A percentile compares a stretch with the other conserved stretches of the same genome.
Evolutionary conservation across 1,284 basidiomycete species (phyloP).

Genomic region (Lentinula novae-zelandiae): DNA sequence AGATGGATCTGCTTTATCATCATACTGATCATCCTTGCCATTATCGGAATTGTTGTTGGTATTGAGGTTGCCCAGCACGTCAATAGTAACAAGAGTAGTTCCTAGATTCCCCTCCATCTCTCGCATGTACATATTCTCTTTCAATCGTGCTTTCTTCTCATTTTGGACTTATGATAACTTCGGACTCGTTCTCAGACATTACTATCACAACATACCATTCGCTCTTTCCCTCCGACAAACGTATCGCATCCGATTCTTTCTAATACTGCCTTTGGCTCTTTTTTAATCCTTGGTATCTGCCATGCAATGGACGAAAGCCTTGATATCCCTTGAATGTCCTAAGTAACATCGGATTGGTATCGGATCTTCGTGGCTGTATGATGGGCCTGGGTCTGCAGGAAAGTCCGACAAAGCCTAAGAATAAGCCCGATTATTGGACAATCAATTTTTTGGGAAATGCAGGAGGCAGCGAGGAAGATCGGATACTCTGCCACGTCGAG

Average conservation of each 20-base stretch:
- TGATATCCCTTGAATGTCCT: background rate
- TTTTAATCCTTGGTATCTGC: background rate
- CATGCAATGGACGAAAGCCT: background rate
- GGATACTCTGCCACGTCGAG: background rate
- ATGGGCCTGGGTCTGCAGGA: background rate
- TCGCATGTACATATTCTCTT: background rate
- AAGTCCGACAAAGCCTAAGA: background rate
- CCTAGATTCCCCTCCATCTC: constrained; percentile 1
- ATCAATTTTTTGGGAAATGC: background rate
- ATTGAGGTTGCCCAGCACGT: constrained; percentile 44
- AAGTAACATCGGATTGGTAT: background rate
- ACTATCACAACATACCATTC: background rate
- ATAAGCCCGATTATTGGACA: background rate
- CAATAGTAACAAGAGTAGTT: constrained; percentile 29
- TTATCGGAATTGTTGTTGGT: constrained; percentile 60
- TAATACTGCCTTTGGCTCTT: background rate
- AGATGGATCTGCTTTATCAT: constrained; percentile 90
- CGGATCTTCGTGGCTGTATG: background rate
- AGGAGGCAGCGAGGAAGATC: background rate
- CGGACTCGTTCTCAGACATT: background rate
- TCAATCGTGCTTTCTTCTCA: background rate
- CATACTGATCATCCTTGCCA: constrained; percentile 56
- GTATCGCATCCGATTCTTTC: background rate
- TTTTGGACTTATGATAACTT: background rate
- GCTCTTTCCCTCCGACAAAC: background rate